phyloP scores from a whole-genome alignment of 306 rosid genomes.

The Malus sylvestris region DNA sequence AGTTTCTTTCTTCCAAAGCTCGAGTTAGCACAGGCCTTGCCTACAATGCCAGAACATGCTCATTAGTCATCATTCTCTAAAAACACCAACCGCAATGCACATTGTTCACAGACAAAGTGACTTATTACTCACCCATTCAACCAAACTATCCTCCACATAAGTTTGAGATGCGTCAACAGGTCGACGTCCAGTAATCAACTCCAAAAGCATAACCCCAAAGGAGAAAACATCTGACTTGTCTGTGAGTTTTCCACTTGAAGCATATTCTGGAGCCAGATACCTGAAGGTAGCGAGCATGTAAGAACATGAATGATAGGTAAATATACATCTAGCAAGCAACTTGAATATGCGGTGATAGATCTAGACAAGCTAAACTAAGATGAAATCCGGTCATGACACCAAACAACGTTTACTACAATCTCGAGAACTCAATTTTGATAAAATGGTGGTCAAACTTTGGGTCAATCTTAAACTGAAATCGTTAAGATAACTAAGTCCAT shows the following conservation, averaged over 20 bases:
- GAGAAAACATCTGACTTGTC: constrained; percentile 98
- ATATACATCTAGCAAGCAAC: neutral
- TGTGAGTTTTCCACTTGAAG: constrained; percentile 88
- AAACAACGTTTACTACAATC: neutral
- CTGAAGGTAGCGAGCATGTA: constrained; percentile 32
- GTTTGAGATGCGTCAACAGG: constrained; percentile 70
- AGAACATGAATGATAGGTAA: neutral
- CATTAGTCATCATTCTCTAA: neutral
- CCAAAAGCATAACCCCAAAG: constrained; percentile 88
- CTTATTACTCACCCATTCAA: constrained; percentile 78
- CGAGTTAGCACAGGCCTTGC: constrained; percentile 86
- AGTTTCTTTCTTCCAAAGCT: constrained; percentile 62
- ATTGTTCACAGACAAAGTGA: neutral
- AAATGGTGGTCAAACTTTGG: neutral
- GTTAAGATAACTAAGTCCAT: neutral
- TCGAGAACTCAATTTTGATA: neutral
- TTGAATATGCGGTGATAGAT: neutral
- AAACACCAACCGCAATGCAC: neutral
- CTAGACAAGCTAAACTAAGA: neutral
- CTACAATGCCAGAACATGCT: constrained; percentile 42
- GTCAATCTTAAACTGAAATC: neutral
- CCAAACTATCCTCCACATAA: constrained; percentile 82
- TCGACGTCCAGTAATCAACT: constrained; percentile 76
- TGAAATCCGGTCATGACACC: neutral
- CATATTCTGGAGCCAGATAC: constrained; percentile 97